Conservation (phyloP, 306 rosid genomes). For the Cucurbita ficifolia region DNA sequence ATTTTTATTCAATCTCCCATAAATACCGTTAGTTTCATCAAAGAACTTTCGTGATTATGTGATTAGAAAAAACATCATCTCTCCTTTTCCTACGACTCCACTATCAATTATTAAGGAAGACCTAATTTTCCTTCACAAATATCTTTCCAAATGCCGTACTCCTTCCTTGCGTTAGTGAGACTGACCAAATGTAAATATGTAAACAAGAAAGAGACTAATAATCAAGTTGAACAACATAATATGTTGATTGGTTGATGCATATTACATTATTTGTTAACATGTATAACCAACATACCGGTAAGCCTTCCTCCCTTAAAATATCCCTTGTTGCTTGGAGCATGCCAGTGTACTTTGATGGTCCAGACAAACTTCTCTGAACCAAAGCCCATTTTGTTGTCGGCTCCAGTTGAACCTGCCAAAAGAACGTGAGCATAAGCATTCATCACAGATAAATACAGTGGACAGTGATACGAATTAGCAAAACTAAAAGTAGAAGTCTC, state of each 20-base stretch:
- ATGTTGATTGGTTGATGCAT: not conserved
- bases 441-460: not conserved
- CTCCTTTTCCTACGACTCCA: not conserved
- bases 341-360: constrained; percentile 74
- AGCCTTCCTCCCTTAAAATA: constrained; percentile 87
- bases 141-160: not conserved
- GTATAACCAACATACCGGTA: constrained; percentile 26
- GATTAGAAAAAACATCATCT: not conserved
- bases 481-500: not conserved
- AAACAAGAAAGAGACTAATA: not conserved
- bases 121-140: not conserved
- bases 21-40: not conserved
- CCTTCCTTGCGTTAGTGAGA: not conserved
- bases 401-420: constrained; percentile 73
- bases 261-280: constrained; percentile 6
- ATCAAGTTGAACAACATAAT: not conserved
- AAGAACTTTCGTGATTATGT: not conserved
- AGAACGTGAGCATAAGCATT: not conserved
- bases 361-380: constrained; percentile 31
- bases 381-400: constrained; percentile 80
- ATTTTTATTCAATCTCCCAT: not conserved
- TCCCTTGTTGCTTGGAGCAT: constrained; percentile 85
- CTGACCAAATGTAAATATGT: not conserved
- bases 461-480: not conserved
- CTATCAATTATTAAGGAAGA: not conserved